Percentiles rank a stretch among this genome's conserved stretches.
These are phyloP conservation scores for Tuber borchii DNA, from an alignment of 495 filamentous ascomycete species.

Conservation along the genomic window DNA sequence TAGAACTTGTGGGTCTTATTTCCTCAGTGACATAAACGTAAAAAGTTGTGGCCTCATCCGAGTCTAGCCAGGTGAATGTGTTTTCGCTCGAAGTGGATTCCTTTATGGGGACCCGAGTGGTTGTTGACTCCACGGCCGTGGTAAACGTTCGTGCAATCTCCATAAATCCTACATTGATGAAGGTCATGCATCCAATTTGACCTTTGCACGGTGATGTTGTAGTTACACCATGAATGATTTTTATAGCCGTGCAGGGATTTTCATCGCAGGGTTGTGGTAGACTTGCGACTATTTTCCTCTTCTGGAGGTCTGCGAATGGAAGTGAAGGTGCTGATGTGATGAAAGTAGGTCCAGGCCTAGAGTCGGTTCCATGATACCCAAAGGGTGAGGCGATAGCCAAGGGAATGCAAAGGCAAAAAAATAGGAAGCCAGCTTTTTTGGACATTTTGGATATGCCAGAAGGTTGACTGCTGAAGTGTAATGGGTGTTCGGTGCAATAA, in stretches of 20 bases:
- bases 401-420: neutral
- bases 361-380: neutral
- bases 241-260: neutral
- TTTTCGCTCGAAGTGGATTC: neutral
- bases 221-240: neutral
- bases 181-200: neutral
- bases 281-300: neutral
- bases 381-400: neutral
- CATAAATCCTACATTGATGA: no score
- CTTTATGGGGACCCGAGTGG: neutral
- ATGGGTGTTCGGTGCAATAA: neutral
- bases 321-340: neutral
- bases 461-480: neutral
- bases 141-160: neutral
- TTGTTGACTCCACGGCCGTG: neutral
- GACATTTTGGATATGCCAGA: neutral
- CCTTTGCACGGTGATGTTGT: neutral
- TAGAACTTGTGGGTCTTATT: neutral
- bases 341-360: neutral
- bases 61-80: neutral
- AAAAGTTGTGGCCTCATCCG: neutral
- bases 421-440: neutral
- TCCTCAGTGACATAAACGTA: neutral
- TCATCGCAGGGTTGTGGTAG: neutral
- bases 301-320: neutral